These are phyloP conservation scores for Apophysomyces elegans DNA, from an alignment of 371 early-diverging fungal genomes.

Conservation along the genomic window DNA sequence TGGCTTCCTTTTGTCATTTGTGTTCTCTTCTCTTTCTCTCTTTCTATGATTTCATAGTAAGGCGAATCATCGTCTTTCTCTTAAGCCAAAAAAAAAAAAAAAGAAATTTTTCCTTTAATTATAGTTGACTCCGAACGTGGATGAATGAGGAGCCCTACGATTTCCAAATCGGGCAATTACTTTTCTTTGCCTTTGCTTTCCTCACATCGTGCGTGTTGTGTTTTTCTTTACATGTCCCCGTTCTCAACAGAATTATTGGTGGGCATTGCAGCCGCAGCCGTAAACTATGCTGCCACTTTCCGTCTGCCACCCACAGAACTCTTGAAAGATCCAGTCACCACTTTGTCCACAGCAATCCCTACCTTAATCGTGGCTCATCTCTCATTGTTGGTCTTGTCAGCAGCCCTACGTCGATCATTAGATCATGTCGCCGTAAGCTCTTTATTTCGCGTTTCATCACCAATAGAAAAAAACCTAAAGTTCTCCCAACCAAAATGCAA, in stretches of 20 bases:
- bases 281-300: conserved; percentile 45
- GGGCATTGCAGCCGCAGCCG: not conserved
- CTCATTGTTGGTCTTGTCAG: conserved; percentile 24
- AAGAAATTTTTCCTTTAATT: not conserved
- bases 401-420: conserved; percentile 15
- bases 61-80: no score
- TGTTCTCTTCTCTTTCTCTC: not conserved
- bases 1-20: no score
- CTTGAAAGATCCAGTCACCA: conserved; percentile 43
- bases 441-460: not conserved
- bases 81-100: not conserved
- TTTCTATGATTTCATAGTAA: not conserved
- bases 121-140: not conserved
- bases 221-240: not conserved
- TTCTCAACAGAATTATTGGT: conserved; percentile 2
- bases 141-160: not conserved
- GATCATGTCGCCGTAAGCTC: conserved; percentile 15
- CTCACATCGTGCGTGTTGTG: not conserved
- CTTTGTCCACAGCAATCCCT: conserved; percentile 41
- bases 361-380: conserved; percentile 38
- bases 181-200: not conserved
- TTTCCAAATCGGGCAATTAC: not conserved
- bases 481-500: not conserved
- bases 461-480: no score
- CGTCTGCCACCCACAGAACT: conserved; percentile 39